Evolutionary conservation across 2,329 filamentous ascomycete genomes (phyloP), one percentile per base, ranked within the genome.

Genomic region (Pyrenochaeta sp.): DNA sequence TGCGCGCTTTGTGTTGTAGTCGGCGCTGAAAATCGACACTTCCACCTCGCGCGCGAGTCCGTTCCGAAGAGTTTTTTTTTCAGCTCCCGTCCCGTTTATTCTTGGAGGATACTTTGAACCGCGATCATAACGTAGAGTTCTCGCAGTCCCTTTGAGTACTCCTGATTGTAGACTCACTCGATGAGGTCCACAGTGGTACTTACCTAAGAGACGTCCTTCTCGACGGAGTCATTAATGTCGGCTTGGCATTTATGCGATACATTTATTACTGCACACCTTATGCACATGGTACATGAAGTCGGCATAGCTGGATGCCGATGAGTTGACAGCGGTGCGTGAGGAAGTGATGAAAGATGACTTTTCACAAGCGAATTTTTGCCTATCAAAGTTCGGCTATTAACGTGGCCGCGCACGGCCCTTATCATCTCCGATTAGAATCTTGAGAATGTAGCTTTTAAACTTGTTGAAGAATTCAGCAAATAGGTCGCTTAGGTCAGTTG

Each of bases 71-170:
- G n/a, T n/a, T n/a, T n/a, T 47, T 36, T 51, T 59, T 46, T 55
- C 54, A 48, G 49, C 47, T 48, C 48, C 58, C 46, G 50, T 49
- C 52, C 37, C 27, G 36, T 36, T 57, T 54, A 10, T 18, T 68
- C 18, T 68, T 44, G 65, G 65, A 68, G 65, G 63, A 63, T 67
- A 68, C 63, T 68, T 68, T 68, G 60, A 67, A 68, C 65, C 62
- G 65, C 55, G 60, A 62, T 68, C 65, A 64, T 62, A 36, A 67
- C 63, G 56, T 59, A 46, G 56, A 55, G 60, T 61, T 68, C 63
- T 65, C 60, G 60, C 63, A 67, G 65, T 67, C 60, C 60, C 65
- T 68, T 68, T 68, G 65, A 68, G 65, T 64, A 49, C 65, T 68
- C 65, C 65, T 43, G 32, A 27, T 32, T 17, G 7, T 17, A 44